Base-by-base conservation (phyloP, 257 asterid species). In the Solanum ossicruentum region DNA sequence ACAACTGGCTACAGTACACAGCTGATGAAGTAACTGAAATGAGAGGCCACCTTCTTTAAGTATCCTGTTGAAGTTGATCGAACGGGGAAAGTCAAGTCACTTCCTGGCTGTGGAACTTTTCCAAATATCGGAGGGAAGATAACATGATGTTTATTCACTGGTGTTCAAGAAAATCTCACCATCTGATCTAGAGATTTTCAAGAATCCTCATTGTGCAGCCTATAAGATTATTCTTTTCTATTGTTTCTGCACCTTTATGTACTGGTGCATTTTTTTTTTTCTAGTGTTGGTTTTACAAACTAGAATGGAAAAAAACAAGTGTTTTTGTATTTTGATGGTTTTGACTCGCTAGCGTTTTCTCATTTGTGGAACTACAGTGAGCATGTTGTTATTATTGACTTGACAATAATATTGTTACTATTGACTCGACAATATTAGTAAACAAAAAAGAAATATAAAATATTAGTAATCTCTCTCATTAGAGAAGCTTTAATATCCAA, bases 91-190 rank as follows among this genome's bases (percentile, higher is more conserved):
- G n/a, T n/a, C n/a, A n/a, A n/a, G n/a, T n/a, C n/a, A n/a, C n/a
- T n/a, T n/a, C n/a, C n/a, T n/a, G n/a, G n/a, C n/a, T n/a, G n/a
- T n/a, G n/a, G n/a, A 86, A 87, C 94, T 4, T 95, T 95, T 77
- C 99, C 99, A 1, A 98, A 95, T 79, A 91, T 94, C 84, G 98
- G 97, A 23, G 98, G 99, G 21, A 94, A 89, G 32, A 93, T 95
- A 15, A 90, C n/a, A 26, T 26, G 28, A 26, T 26, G 2, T 26
- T 26, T 95, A 16, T 95, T 94, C 82, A 36, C 86, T 36, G 97
- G 92, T 78, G 88, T 94, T 89, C 97, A 93, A 88, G 98, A 94
- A 86, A 95, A 95, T 85, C 96, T 95, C 84, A 95, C 98, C 41
- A 95, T 94, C 66, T 95, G 90, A 93, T 56, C 84, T 26, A 23